Conservation (phyloP, 2,329 filamentous ascomycete species). For the Pyricularia sp. region DNA sequence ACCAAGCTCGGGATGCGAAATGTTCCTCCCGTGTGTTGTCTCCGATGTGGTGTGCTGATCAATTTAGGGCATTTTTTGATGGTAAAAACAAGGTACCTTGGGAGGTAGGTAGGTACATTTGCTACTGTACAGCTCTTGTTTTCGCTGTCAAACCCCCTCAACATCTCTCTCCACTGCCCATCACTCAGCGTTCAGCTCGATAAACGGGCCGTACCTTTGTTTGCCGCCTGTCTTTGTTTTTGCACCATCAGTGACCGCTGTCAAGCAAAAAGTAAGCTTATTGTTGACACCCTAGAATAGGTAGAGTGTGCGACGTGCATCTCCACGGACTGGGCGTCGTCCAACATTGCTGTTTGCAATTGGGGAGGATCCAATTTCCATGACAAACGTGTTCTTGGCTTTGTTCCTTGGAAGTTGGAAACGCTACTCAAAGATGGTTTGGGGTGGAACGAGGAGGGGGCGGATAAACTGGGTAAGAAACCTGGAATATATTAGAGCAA, state of each 20-base stretch:
- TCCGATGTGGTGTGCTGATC: too few relatives aligned
- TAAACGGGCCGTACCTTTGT: background rate
- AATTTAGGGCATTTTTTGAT: too few relatives aligned
- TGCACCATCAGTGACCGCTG: background rate
- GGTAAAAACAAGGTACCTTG: too few relatives aligned
- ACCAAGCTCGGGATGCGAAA: too few relatives aligned
- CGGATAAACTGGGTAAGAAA: background rate
- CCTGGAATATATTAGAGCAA: background rate
- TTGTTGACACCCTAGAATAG: background rate
- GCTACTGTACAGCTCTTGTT: too few relatives aligned
- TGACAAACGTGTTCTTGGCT: background rate
- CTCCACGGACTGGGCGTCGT: background rate
- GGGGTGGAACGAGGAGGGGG: background rate
- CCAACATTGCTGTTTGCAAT: background rate
- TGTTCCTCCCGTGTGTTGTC: too few relatives aligned
- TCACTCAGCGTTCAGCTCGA: background rate
- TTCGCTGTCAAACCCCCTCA: too few relatives aligned
- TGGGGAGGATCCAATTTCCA: background rate
- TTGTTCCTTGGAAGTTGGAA: background rate
- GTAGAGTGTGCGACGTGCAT: background rate
- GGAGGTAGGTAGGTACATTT: too few relatives aligned
- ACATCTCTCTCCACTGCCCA: too few relatives aligned
- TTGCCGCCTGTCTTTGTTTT: background rate
- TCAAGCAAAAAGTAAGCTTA: background rate
- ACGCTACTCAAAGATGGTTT: background rate